Conservation (phyloP, 192 early-diverging fungal species). For the Rhizoclosmatium globosum region DNA sequence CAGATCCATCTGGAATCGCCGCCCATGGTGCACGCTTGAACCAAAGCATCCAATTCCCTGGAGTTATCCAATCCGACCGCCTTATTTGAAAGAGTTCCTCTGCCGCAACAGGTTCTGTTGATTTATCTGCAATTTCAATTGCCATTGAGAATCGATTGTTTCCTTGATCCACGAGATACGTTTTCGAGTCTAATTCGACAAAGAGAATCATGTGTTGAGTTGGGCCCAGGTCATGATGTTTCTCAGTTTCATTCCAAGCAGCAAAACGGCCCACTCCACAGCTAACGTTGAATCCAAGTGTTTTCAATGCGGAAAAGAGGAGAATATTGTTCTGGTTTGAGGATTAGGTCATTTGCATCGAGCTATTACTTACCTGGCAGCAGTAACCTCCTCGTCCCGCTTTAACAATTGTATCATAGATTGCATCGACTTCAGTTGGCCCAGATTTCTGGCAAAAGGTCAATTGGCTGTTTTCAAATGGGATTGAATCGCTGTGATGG, state of each 20-base stretch:
- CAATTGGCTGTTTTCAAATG: conserved; percentile 16
- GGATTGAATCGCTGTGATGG: background rate
- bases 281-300: conserved; percentile 1
- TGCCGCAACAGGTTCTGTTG: background rate
- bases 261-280: background rate
- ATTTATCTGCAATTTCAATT: background rate
- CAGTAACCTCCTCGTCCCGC: conserved; percentile 12
- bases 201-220: conserved; percentile 17
- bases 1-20: background rate
- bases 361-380: background rate
- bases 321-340: background rate
- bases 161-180: conserved; percentile 7
- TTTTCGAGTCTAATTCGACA: background rate
- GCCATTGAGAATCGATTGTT: conserved; percentile 6
- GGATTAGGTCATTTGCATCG: background rate
- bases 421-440: background rate
- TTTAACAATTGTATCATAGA: background rate
- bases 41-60: background rate
- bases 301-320: background rate
- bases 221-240: background rate
- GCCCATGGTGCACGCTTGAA: background rate
- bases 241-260: background rate
- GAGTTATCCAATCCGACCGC: background rate
- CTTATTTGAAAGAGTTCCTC: background rate
- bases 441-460: background rate